Evolutionary conservation across 495 filamentous ascomycete species (phyloP).

Genomic region (Neurospora cerealis): DNA sequence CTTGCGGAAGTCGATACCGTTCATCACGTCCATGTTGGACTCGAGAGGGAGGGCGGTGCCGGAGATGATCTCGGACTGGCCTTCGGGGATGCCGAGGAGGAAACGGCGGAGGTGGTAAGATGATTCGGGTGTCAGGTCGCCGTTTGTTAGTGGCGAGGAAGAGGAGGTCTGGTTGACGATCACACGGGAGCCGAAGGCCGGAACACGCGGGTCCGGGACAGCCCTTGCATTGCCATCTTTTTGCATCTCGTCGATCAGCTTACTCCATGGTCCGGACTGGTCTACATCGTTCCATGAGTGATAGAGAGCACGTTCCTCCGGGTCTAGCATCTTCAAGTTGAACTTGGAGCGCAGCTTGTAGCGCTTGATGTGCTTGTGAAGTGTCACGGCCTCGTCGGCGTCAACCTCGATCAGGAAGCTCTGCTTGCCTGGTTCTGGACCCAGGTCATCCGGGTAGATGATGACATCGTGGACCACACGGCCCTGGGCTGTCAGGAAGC

Average conservation of each 20-base stretch:
- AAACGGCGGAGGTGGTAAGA: constrained; percentile 63
- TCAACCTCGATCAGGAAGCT: constrained; percentile 77
- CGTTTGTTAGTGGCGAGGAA: constrained; percentile 9
- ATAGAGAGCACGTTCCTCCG: constrained; percentile 56
- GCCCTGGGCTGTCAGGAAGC: constrained; percentile 79
- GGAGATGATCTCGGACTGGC: constrained; percentile 38
- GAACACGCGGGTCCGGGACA: constrained; percentile 54
- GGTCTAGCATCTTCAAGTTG: constrained; percentile 49
- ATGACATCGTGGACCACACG: constrained; percentile 82
- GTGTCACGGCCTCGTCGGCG: constrained; percentile 44
- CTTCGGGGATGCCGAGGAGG: constrained; percentile 73
- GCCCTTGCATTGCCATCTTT: constrained; percentile 2
- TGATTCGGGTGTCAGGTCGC: constrained; percentile 20
- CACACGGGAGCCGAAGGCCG: constrained; percentile 52
- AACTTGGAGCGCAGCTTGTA: constrained; percentile 80
- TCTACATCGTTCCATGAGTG: constrained; percentile 43
- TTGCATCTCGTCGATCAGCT: not conserved
- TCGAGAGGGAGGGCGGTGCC: constrained; percentile 16
- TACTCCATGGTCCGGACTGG: not conserved
- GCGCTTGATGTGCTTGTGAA: constrained; percentile 64
- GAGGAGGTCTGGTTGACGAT: constrained; percentile 23
- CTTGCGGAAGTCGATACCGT: constrained; percentile 83
- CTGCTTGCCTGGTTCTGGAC: constrained; percentile 33
- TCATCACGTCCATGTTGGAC: constrained; percentile 71
- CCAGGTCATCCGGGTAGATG: constrained; percentile 55